Evolutionary conservation across 2,329 filamentous ascomycete species (phyloP).

Genomic region (Cladosporium sp.): DNA sequence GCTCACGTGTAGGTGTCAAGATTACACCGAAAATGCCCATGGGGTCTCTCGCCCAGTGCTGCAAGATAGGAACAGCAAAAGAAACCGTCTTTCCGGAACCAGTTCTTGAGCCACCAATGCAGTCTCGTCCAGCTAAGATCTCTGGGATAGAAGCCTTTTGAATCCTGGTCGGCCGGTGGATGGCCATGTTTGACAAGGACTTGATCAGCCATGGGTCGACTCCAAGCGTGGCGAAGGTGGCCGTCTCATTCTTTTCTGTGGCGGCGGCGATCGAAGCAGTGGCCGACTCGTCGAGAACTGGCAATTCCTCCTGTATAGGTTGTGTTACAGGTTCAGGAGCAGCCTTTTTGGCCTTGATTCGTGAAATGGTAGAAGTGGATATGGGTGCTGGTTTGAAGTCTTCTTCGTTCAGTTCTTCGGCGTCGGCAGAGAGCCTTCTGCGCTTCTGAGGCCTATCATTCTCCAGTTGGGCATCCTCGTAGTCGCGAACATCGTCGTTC

Average conservation of each 20-base stretch:
- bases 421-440: slow-evolving; percentile 25
- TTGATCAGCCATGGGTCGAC: slow-evolving; percentile 71
- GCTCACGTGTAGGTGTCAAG: slow-evolving; percentile 85
- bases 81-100: slow-evolving; percentile 97
- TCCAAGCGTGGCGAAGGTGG: slow-evolving; percentile 35
- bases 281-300: neutral
- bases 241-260: slow-evolving; percentile 28
- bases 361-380: slow-evolving; percentile 21
- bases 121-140: slow-evolving; percentile 87
- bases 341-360: slow-evolving; percentile 27
- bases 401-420: slow-evolving; percentile 15
- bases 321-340: neutral
- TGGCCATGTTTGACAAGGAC: slow-evolving; percentile 75
- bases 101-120: slow-evolving; percentile 90
- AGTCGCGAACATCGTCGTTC: slow-evolving; percentile 9
- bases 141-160: slow-evolving; percentile 91
- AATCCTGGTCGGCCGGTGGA: slow-evolving; percentile 86
- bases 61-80: slow-evolving; percentile 90
- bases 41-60: slow-evolving; percentile 90
- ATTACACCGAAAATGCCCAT: slow-evolving; percentile 87
- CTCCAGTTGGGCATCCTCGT: slow-evolving; percentile 8
- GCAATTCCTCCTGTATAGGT: neutral
- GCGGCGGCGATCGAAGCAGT: slow-evolving; percentile 30
- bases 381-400: slow-evolving; percentile 16
- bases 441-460: slow-evolving; percentile 28